Base-by-base conservation (phyloP, 768 basidiomycete genomes). In the Harrya chromipes region DNA sequence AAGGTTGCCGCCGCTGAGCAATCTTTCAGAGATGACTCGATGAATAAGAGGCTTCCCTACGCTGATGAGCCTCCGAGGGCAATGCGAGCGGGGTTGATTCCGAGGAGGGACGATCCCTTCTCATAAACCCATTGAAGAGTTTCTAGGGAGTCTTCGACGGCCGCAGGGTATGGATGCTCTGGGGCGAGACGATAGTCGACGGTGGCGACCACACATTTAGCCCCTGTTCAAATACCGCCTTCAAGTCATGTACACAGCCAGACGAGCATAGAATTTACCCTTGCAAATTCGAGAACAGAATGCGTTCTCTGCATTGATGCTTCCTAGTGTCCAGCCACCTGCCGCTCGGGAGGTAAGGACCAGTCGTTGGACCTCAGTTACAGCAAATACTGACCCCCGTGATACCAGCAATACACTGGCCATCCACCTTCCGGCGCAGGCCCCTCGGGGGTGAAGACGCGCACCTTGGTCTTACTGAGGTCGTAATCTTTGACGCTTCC, bases 251-350 rank as follows among this genome's bases (percentile, higher is more conserved):
- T 24, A 21, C 17, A 29, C 23, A 13, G 33, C 16, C 11, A 40
- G 6, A 24, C 29, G 8, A 36, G 10, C 19, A 31, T n/a, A 27
- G 19, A 21, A 9, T 35, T 43, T 31, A 64, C 64, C 66, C 61
- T 52, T 61, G 52, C 66, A 66, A 38, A 64, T 31, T 41, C 64
- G 47, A 19, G 64, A 68, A 33, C 76, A 74, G 58, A 90, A 85
- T 13, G 79, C 70, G 33, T 78, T 79, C 57, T 85, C 85, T 21
- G 79, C 75, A 31, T 55, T 60, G 54, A 87, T 86, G 47, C 72
- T 81, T 0, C 87, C 87, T 2, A 89, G 71, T 0, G 85, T 87
- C 87, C 87, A 88, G 29, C 87, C 87, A 36, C 87, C 87, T 84
- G 56, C 42, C 17, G 12, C 5, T 40, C 43, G 3, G 11, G 12